Evolutionary conservation across 331 rosid genomes (phyloP), one percentile per base, ranked within the genome.

Genomic region (Malus hybrid): DNA sequence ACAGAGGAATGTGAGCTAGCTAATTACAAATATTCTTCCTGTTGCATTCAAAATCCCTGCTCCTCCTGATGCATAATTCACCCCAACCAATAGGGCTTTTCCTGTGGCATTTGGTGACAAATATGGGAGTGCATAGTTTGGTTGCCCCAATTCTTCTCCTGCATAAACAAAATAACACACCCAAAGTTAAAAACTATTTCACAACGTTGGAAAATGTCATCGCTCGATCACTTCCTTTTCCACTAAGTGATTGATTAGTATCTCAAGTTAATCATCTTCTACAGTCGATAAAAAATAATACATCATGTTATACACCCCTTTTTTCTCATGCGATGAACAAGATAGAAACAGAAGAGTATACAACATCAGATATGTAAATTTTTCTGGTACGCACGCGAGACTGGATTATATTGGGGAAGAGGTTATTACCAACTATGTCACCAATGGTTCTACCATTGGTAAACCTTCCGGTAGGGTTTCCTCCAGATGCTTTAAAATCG

Each of bases 371-470:
- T 48, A 6, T 15, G 55, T 48, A 15, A 48, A 6, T 48, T 48
- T 48, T 48, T 48, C 55, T 16, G 19, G 55, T 48, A 48, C 55
- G n/a, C 55, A 48, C 55, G 55, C 7, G 2, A 52, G 57, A 52
- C 57, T 18, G 57, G 57, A 6, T 52, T 52, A 16, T 52, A 52
- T 52, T 52, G 57, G 4, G 22, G 29, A 57, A 57, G 63, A 10
- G 15, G 24, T 57, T 57, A 10, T 20, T 52, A 52, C 57, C 57
- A 42, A 94, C 82, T 33, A 92, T 78, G 36, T 92, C 99, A 68
- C 97, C 96, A 32, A 94, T 94, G 80, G 99, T 94, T 88, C 96
- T 88, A 11, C 99, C 99, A 69, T 94, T 94, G 70, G 99, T 90
- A 75, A 67, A 94, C 20, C 97, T 93, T 32, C 99, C 99, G 0